These are phyloP conservation scores for Trypanosoma cruzi DNA, from an alignment of 208 protist genomes.

Conservation along the genomic window DNA sequence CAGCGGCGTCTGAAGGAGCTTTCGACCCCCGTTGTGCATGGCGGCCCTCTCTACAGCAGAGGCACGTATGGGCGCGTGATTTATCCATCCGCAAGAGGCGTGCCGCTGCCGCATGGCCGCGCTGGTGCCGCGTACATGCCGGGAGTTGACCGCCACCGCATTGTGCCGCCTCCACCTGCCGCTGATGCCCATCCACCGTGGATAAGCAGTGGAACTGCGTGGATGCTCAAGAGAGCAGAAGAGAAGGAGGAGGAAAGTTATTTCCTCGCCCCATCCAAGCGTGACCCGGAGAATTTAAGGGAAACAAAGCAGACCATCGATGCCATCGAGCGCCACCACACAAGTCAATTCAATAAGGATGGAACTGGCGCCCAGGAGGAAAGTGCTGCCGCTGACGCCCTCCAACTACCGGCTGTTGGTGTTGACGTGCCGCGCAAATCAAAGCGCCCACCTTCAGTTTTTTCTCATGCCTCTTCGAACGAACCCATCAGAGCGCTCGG, in stretches of 20 bases:
- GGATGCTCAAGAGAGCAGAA: slow-evolving; percentile 19
- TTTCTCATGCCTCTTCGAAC: slow-evolving; percentile 79
- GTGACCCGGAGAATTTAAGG: background rate
- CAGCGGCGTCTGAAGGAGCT: slow-evolving; percentile 39
- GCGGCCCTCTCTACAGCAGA: slow-evolving; percentile 25
- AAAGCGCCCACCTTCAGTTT: slow-evolving; percentile 55
- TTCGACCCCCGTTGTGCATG: slow-evolving; percentile 34
- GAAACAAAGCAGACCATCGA: slow-evolving; percentile 4
- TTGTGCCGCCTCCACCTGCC: slow-evolving; percentile 53
- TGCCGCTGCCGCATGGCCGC: slow-evolving; percentile 51
- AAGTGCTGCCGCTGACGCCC: background rate
- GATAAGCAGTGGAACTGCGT: slow-evolving; percentile 46
- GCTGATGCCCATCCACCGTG: slow-evolving; percentile 47
- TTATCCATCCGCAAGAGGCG: slow-evolving; percentile 38
- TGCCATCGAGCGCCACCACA: slow-evolving; percentile 18
- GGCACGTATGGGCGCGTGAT: slow-evolving; percentile 50
- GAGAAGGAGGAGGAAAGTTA: slow-evolving; percentile 32
- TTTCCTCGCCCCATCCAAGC: slow-evolving; percentile 23
- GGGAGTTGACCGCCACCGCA: slow-evolving; percentile 83
- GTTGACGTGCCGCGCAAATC: slow-evolving; percentile 10
- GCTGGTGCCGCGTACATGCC: slow-evolving; percentile 57
- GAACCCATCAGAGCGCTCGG: slow-evolving; percentile 68
- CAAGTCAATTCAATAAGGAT: background rate
- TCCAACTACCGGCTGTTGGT: background rate
- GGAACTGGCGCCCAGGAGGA: slow-evolving; percentile 2